Evolutionary conservation across 176 grass and related monocot genomes (phyloP).

Genomic region (Carex littledalei): DNA sequence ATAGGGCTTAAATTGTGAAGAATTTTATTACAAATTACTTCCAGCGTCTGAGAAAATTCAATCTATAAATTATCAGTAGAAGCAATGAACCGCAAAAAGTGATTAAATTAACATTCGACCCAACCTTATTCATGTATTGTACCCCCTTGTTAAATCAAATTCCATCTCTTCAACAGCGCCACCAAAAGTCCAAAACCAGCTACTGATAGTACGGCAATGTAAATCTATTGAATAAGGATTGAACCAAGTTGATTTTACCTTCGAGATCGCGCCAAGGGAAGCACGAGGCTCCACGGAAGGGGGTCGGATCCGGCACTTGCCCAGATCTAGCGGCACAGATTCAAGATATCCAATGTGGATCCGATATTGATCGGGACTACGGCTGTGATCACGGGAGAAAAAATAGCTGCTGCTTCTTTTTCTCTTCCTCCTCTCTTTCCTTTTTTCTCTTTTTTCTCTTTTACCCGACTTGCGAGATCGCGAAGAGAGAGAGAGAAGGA

Average conservation of each 20-base stretch:
- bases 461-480: constrained; percentile 12
- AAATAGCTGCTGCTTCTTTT: background rate
- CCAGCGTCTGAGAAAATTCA: background rate
- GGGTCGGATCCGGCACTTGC: constrained; percentile 16
- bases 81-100: background rate
- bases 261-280: constrained; percentile 37
- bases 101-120: background rate
- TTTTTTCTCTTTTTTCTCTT: constrained; percentile 21
- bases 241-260: constrained; percentile 19
- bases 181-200: background rate
- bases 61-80: background rate
- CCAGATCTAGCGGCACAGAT: constrained; percentile 21
- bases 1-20: background rate
- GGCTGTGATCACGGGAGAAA: background rate
- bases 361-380: background rate
- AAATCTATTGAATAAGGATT: constrained; percentile 11
- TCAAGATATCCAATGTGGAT: constrained; percentile 16
- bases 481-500: constrained; percentile 33
- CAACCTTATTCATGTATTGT: background rate
- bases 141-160: background rate
- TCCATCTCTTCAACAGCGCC: background rate
- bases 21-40: background rate
- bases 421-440: background rate
- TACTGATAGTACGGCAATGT: constrained; percentile 4
- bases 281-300: constrained; percentile 20